Evolutionary conservation across 805 yeast species (phyloP), one percentile per base, ranked within the genome.

Genomic region (Ogataea paradorogensis): DNA sequence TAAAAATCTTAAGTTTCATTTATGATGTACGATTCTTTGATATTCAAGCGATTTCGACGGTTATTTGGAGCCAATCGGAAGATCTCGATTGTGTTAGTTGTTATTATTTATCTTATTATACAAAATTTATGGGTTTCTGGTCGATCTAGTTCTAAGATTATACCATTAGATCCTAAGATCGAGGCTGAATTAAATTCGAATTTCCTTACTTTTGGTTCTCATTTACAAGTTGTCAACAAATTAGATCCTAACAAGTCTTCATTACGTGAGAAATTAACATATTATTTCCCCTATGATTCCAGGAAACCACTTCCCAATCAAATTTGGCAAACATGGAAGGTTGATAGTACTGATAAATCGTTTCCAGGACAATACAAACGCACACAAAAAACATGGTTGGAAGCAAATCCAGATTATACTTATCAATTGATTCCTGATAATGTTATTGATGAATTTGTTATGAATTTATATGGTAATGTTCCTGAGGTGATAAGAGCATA

Each of bases 301-400:
- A 43, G 65, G 4, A 67, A 73, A 23, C 76, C 76, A 22, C 76
- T 89, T 42, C 95, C 96, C 0, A 84, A 81, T 15, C 76, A 76
- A 49, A 78, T 91, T 28, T 91, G 97, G 96, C 98, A 91, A 63
- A 81, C 96, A 1, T 91, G 97, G 96, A 91, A 89, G 63, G 79
- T 73, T 33, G 78, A 77, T 13, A 54, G 73, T 33, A 69, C 70
- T 28, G 82, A 82, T 47, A 68, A 66, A 15, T 57, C 69, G 10
- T 81, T 87, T 56, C 84, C 86, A 15, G 53, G 68, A 9, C 58
- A 62, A 23, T 82, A 78, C 56, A 66, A 61, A 32, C 65, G 66
- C 25, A 73, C 67, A 30, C 77, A 78, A 43, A 59, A 71, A 13
- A 66, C 80, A 27, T 91, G 98, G 98, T 65, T 71, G 1, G 64